Base-by-base conservation (phyloP, 2,329 filamentous ascomycete species). In the Fusarium metavorans region DNA sequence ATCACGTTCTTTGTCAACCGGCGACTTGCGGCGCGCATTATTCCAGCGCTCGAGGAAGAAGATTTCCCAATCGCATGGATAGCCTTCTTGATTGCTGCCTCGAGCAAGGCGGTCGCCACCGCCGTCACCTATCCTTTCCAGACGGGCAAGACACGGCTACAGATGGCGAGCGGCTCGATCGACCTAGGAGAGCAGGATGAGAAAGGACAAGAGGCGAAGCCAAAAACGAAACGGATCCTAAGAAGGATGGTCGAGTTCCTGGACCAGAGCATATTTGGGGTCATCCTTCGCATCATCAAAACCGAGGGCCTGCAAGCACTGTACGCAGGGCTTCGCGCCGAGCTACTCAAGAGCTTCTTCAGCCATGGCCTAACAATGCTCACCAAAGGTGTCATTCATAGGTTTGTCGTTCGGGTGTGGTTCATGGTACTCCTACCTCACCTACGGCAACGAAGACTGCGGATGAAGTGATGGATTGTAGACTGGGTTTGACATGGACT, bases 301-400 rank as follows among this genome's bases (percentile, higher is more conserved):
- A 87, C 84, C 0, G 94, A 97, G 78, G 95, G 95, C 1, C 70
- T 92, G 0, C 80, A 81, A 5, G 92, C 91, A 0, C 83, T 97
- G 10, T 98, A 97, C 80, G 90, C 93, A 58, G 95, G 95, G 6
- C 85, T 97, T 0, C 88, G 87, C 16, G 93, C 92, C 6, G 94
- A 97, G 82, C 87, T 97, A 4, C 82, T 95, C 10, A 95, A 95
- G 78, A 93, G 93, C 0, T 97, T 97, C 84, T 92, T 98, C 78
- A 92, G 91, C 25, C 95, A 98, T 78, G 95, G 95, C 1, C 88
- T 95, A 61, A 96, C 95, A 1, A 97, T 97, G 94, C 85, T 96
- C 64, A 91, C 94, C 68, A 98, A 98, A 83, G 94, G 96, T 66
- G 84, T 89, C 6, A 89, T 97, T 10, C 94, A 97, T 80, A 87